Base-by-base conservation (phyloP, 2,329 filamentous ascomycete species). In the Lasiodiplodia citricola region DNA sequence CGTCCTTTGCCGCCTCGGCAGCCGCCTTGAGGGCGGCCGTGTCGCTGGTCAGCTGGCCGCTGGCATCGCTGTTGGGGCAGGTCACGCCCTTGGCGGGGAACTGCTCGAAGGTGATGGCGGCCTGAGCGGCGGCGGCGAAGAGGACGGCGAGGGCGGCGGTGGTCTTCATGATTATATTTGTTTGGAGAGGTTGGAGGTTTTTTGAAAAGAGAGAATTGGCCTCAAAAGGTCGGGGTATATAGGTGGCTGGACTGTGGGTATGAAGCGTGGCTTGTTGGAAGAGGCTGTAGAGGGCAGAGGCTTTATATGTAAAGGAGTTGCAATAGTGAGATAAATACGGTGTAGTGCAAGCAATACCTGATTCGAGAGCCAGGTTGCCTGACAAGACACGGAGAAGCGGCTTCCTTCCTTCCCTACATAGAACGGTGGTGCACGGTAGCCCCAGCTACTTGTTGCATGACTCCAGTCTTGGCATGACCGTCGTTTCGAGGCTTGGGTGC, bases 51-150 rank as follows among this genome's bases (percentile, higher is more conserved):
- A 60, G n/a, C 37, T 60, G 18, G 56, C 16, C 37, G 56, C 37
- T 44, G 21, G 56, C 35, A 6, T 44, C 56, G 23, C 18, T n/a
- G 56, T 60, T 60, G 41, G 58, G 58, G 58, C 58, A 62, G 16
- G 58, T 25, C 18, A 62, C 8, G 28, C 58, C 58, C 8, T 25
- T 62, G 44, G 58, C 25, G 1, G 58, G 58, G 41, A 62, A 62
- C 11, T 35, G 25, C 25, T 62, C 41, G 41, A n/a, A 62, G 5
- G 38, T 62, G 41, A 62, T 51, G 58, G 23, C 41, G 38, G 56
- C 56, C 35, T 44, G 16, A 2, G 56, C 56, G 41, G 58, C 35
- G 6, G 56, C 41, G 16, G 58, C 58, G 23, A 51, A 8, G 41
- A 62, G 41, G 41, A 37, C 4, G 41, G 25, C 14, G 16, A 60